Base-by-base conservation (phyloP, 2,329 filamentous ascomycete genomes). In the Xylaria sp. region DNA sequence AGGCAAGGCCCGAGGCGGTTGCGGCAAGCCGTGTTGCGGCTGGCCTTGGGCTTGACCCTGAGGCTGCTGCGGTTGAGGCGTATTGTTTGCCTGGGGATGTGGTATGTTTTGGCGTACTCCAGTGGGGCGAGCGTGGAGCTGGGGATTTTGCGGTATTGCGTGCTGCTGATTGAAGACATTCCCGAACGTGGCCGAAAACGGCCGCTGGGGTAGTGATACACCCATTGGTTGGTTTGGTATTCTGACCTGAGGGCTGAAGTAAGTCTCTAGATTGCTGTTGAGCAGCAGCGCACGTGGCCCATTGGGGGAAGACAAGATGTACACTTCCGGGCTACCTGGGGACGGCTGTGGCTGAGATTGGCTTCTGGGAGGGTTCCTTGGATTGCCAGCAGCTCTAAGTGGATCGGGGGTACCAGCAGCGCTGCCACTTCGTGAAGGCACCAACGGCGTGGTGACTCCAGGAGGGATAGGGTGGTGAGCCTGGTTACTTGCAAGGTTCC, bases 221-320 rank as follows among this genome's bases (percentile, higher is more conserved):
- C 57, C 52, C 8, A 46, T 48, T 17, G 57, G 43, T 7, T 55
- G 61, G 40, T 55, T 56, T 29, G 41, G 40, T 11, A 44, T 29
- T 40, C 61, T 59, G 18, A 48, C 56, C 11, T 74, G 73, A 22
- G 79, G 78, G 1, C 77, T 83, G 54, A 76, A 81, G 54, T 81
- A 86, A 9, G 77, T 72, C 21, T 82, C 81, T 1, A 74, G 66
- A 11, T 69, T 69, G 40, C 77, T 76, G 61, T 81, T 83, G 39
- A 87, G 71, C 6, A 88, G 67, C 1, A 88, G 68, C 5, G 78
- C 84, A 18, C 79, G 78, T 1, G 84, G 85, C 0, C 85, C 85
- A 39, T 76, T 75, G 0, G 84, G 83, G 0, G 85, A 87, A 16
- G 78, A 82, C 6, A 88, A 66, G 20, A 88, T 79, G 60, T 86